Base-by-base conservation (phyloP, 352 stramenopile species). In the Phytophthora idaei region DNA sequence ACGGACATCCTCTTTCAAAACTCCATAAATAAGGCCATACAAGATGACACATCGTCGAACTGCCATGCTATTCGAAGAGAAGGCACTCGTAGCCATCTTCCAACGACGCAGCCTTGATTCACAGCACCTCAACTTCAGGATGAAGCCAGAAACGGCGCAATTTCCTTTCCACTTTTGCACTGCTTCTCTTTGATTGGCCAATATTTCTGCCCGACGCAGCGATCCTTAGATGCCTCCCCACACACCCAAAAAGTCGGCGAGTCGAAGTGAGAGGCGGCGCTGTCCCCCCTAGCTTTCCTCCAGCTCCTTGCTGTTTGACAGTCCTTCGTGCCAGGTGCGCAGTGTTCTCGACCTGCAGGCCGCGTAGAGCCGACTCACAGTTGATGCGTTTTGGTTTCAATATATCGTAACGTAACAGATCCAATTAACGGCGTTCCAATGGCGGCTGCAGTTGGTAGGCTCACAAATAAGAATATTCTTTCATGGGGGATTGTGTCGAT, bases 391-490 rank as follows among this genome's bases (percentile, higher is more conserved):
- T 37, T 36, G 29, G 10, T 17, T 25, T 34, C 12, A 31, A 32
- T 21, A n/a, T 27, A 2, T 55, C 25, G 15, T 59, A 56, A 52
- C 32, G 48, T 64, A 69, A 52, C 64, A 72, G 62, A 69, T 57
- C 36, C 39, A 44, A 62, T 31, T 44, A 57, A 52, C 25, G 36
- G 48, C 49, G 21, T 52, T 31, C 29, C 29, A 63, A 78, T 81
- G 73, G 69, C 73, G 54, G 59, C 69, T 31, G 65, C 69, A 55
- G 73, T 64, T 46, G 70, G 73, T 76, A 60, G 6, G 41, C 41
- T 25, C n/a, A 21, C 39, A 17, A 72, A 59, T 29, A 58, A 71
- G 34, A 48, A 31, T 58, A 50, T 42, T 72, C 57, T 58, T 34
- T 52, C 51, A 27, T 34, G 29, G 37, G 57, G 54, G 29, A 56